A percentile compares a stretch with the other conserved stretches of the same genome.
phyloP scores from a whole-genome alignment of 768 basidiomycete species.

The Calocera cornea region DNA sequence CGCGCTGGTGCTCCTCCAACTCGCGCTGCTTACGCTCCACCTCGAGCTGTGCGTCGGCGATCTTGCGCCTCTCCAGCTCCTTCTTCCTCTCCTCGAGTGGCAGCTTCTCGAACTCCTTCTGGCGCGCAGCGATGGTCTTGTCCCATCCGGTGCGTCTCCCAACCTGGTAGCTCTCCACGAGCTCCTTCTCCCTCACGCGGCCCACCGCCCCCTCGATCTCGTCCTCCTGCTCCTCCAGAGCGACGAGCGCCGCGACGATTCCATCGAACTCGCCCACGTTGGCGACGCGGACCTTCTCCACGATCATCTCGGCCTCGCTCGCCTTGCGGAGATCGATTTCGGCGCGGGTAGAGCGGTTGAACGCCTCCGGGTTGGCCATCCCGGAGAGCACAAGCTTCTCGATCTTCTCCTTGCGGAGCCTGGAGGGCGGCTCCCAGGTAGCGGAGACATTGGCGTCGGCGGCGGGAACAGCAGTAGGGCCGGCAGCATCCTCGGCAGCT shows the following conservation, averaged over 20 bases:
- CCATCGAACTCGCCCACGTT: background rate
- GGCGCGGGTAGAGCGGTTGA: background rate
- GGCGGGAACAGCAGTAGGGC: background rate
- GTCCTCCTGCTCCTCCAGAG: background rate
- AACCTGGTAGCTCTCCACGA: background rate
- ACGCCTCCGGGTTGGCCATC: background rate
- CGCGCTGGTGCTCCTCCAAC: too few relatives aligned
- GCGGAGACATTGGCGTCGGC: background rate
- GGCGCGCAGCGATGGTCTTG: background rate
- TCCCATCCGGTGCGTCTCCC: background rate
- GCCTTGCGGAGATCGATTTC: background rate
- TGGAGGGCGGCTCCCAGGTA: background rate
- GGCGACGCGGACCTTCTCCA: background rate
- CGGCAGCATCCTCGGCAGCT: background rate
- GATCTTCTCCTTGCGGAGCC: background rate
- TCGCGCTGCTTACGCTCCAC: background rate
- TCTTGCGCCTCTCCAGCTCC: background rate
- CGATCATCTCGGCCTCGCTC: background rate
- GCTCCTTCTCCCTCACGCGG: background rate
- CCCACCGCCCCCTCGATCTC: background rate
- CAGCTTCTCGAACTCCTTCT: background rate
- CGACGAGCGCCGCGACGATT: background rate
- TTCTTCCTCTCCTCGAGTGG: background rate
- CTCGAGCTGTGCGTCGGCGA: background rate
- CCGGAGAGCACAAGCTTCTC: background rate